phyloP scores from a whole-genome alignment of 352 stramenopile genomes.

The Globisporangium cystogenes region DNA sequence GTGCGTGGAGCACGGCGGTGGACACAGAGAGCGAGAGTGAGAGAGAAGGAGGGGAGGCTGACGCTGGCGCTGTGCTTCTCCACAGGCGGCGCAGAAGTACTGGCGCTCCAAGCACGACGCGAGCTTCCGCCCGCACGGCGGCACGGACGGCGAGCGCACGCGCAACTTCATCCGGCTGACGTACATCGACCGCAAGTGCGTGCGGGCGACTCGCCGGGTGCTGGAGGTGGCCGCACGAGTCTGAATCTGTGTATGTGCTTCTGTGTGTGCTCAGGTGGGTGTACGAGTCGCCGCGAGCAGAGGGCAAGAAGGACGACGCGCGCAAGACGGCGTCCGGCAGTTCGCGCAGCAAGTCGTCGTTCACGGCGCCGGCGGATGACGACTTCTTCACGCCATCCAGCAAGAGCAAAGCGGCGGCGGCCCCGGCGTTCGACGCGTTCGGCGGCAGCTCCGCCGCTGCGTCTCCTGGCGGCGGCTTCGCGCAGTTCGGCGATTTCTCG shows the following conservation, averaged over 20 bases:
- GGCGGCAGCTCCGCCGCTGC: constrained; percentile 10
- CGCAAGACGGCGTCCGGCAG: constrained; percentile 22
- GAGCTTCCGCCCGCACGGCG: constrained; percentile 66
- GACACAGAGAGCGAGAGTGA: no score
- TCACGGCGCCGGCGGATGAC: constrained; percentile 16
- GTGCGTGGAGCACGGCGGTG: constrained; percentile 17
- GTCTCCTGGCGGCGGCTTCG: constrained; percentile 32
- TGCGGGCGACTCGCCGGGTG: no score
- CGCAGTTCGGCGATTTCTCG: constrained; percentile 72
- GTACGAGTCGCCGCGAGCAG: constrained; percentile 55
- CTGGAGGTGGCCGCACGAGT: no score
- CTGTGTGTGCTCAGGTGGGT: constrained; percentile 43
- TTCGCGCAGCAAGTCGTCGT: constrained; percentile 28
- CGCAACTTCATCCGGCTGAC: constrained; percentile 88
- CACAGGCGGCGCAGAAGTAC: constrained; percentile 77
- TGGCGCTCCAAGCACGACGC: constrained; percentile 81
- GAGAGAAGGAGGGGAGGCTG: not conserved
- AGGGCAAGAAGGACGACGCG: constrained; percentile 39
- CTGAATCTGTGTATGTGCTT: not conserved
- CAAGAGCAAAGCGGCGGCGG: constrained; percentile 14
- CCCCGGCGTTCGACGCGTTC: constrained; percentile 29
- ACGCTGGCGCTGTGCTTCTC: not conserved
- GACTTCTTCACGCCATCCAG: constrained; percentile 41
- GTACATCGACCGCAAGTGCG: constrained; percentile 85
- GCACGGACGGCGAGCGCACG: constrained; percentile 72